A percentile compares a stretch with the other conserved stretches of the same genome.
These are phyloP conservation scores for Pseudogymnoascus pannorum DNA, from an alignment of 2,329 filamentous ascomycete genomes.

Conservation along the genomic window DNA sequence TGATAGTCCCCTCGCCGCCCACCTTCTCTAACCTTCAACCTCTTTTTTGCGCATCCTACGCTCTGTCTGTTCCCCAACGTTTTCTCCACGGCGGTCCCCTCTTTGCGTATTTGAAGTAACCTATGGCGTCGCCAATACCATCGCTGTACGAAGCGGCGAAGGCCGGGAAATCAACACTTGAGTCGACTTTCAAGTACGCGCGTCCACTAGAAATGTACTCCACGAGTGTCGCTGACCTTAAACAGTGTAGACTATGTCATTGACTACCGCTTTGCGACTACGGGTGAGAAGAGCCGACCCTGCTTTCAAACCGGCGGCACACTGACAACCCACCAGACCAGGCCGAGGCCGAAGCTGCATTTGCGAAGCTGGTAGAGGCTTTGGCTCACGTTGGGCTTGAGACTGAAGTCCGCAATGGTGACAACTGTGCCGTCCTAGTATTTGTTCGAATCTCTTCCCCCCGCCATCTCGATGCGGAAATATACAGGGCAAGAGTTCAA, in stretches of 20 bases:
- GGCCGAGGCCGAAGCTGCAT: conserved; percentile 62
- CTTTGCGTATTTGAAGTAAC: background rate
- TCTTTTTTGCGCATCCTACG: background rate
- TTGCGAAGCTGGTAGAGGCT: conserved; percentile 68
- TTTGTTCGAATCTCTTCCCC: conserved; percentile 76
- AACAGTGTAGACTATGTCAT: conserved; percentile 80
- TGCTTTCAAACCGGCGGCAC: background rate
- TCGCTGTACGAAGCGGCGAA: background rate
- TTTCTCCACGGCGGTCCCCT: background rate
- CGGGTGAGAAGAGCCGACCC: conserved; percentile 41
- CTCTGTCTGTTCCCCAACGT: background rate
- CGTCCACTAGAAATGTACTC: background rate
- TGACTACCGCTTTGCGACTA: conserved; percentile 63
- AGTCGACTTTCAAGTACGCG: background rate
- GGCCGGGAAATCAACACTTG: background rate
- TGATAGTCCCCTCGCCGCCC: background rate
- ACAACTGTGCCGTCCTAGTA: conserved; percentile 66
- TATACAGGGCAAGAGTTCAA: conserved; percentile 80
- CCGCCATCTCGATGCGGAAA: conserved; percentile 66
- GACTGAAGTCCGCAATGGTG: conserved; percentile 78
- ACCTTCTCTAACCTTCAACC: background rate
- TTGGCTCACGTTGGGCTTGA: conserved; percentile 74
- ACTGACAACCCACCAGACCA: conserved; percentile 44
- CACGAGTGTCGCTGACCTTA: conserved; percentile 10
- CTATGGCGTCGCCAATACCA: background rate